phyloP scores from a whole-genome alignment of 1,139 yeast species.

The Meyerozyma carpophila region DNA sequence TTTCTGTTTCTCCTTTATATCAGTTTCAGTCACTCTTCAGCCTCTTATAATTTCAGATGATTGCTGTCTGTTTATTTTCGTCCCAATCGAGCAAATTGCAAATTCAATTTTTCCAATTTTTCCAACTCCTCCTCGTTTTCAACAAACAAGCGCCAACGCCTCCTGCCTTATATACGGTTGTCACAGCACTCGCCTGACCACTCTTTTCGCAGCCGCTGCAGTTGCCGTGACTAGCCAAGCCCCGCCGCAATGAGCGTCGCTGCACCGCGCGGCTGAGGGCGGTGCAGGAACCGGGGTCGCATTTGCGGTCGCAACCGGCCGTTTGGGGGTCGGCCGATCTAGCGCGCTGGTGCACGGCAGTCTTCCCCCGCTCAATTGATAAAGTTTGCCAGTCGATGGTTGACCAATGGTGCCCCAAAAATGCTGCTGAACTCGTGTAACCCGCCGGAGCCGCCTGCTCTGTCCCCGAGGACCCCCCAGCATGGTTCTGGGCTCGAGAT shows the following conservation, averaged over 20 bases:
- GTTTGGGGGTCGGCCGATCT: not conserved
- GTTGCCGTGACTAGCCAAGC: not conserved
- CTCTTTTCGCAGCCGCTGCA: not conserved
- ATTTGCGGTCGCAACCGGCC: not conserved
- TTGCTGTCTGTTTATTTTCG: no score
- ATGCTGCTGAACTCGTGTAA: not conserved
- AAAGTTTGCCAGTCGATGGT: not conserved
- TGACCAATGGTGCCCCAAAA: not conserved
- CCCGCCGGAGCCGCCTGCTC: not conserved
- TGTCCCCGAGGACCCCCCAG: not conserved
- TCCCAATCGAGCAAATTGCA: no score
- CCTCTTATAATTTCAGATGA: no score
- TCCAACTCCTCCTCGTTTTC: no score
- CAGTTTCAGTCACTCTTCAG: no score
- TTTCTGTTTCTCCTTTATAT: no score
- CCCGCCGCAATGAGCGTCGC: not conserved
- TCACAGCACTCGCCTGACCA: not conserved
- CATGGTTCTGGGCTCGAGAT: not conserved
- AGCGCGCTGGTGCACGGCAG: not conserved
- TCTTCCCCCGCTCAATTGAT: not conserved
- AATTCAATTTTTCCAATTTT: no score
- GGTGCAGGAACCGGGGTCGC: not conserved
- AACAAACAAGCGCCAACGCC: no score
- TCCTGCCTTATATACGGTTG: no score
- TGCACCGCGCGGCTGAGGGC: not conserved